A percentile compares a stretch with the other conserved stretches of the same genome.
Evolutionary conservation across 371 early-diverging fungal species (phyloP).

Genomic region (Mucor ambiguus): DNA sequence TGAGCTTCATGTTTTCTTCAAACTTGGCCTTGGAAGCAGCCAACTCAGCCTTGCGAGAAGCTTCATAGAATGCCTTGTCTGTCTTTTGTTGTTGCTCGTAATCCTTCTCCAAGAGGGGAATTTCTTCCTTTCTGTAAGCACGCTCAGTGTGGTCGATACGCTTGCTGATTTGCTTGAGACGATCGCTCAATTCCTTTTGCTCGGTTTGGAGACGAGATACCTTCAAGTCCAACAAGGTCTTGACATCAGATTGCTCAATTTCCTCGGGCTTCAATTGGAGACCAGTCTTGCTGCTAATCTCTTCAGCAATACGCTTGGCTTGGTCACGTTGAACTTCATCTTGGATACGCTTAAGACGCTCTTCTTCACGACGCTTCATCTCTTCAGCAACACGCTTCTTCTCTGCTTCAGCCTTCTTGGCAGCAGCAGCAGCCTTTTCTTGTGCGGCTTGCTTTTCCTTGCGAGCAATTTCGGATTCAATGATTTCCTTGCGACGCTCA

Average conservation of each 20-base stretch:
- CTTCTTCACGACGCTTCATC: constrained; percentile 80
- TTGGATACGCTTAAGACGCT: constrained; percentile 76
- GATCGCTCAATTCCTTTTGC: constrained; percentile 76
- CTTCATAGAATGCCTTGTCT: constrained; percentile 83
- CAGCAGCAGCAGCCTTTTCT: constrained; percentile 67
- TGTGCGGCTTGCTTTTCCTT: constrained; percentile 83
- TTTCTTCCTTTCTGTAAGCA: constrained; percentile 94
- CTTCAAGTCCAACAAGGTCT: constrained; percentile 83
- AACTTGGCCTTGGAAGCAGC: constrained; percentile 69
- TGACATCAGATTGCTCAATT: constrained; percentile 83
- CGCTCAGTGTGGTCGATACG: constrained; percentile 94
- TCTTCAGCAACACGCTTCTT: constrained; percentile 86
- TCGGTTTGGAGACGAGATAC: constrained; percentile 91
- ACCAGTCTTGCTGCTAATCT: constrained; percentile 81
- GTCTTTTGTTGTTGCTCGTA: constrained; percentile 87
- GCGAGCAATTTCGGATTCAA: constrained; percentile 78
- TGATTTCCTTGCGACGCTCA: constrained; percentile 91
- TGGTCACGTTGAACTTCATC: constrained; percentile 85
- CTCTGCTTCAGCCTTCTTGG: constrained; percentile 88
- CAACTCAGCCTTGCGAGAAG: constrained; percentile 68
- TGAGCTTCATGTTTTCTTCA: constrained; percentile 74
- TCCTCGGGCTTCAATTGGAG: constrained; percentile 83
- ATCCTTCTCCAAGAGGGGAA: constrained; percentile 88
- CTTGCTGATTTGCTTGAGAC: constrained; percentile 75
- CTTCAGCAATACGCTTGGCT: constrained; percentile 87